Evolutionary conservation across 805 yeast genomes (phyloP), one percentile per base, ranked within the genome.

Genomic region (Diddensiella transvaalensis): DNA sequence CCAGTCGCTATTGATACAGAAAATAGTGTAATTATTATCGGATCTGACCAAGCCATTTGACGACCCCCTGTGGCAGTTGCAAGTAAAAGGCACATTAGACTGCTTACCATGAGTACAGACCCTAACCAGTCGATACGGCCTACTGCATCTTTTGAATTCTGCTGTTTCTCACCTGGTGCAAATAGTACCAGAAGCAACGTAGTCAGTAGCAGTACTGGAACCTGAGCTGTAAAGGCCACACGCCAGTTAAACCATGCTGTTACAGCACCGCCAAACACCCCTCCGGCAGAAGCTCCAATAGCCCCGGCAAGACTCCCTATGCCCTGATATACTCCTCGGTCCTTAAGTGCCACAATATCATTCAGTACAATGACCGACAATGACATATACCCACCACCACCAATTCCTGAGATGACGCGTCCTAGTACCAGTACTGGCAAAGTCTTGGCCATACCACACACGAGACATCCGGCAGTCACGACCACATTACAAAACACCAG

Each of bases 361-460:
- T 87, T 79, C 57, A 84, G 76, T 2, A 89, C 75, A 49, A 88
- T 84, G 4, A 95, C 82, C 17, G 87, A 77, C 56, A 87, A 69
- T 0, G 90, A 75, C 44, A 83, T 79, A 60, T 87, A 77, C 1
- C 96, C 96, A 3, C 95, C 93, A n/a, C 95, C 96, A 10, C 96
- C 96, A 48, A 85, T 76, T 17, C 96, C 96, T 21, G 95, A 82
- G 44, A 88, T 72, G 52, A 87, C 82, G 56, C 95, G 73, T 0
- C 89, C 91, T 2, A 77, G 82, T 46, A 85, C 82, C 35, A 85
- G 67, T 72, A 76, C 72, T 50, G 71, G 65, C 76, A 85, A 78
- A 22, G 72, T 69, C 18, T 57, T 62, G 1, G 87, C 65, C 3
- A 77, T 53, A 1, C 85, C 90, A 47, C 79, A 76, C 22, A 76